A percentile compares a stretch with the other conserved stretches of the same genome.
These are phyloP conservation scores for Mortierella sp. DNA, from an alignment of 371 early-diverging fungal species.

Conservation along the genomic window DNA sequence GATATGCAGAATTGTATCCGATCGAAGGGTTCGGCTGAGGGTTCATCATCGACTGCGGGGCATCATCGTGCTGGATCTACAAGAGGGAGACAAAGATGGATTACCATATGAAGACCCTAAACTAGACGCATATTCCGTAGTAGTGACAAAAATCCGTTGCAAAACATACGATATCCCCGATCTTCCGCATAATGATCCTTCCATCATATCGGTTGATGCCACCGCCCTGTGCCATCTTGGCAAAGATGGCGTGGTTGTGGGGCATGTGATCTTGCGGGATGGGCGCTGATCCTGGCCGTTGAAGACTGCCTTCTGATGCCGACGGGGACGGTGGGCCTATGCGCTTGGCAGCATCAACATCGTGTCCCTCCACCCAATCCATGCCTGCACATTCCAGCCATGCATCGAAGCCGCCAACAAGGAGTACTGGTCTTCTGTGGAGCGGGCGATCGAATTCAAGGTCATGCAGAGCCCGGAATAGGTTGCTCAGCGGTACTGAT, in stretches of 20 bases:
- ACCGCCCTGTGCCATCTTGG: slow-evolving; percentile 35
- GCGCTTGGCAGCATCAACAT: slow-evolving; percentile 19
- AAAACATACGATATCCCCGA: slow-evolving; percentile 26
- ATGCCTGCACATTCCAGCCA: slow-evolving; percentile 69
- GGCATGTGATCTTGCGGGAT: slow-evolving; percentile 1
- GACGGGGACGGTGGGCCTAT: slow-evolving; percentile 23
- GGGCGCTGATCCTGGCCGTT: slow-evolving; percentile 15
- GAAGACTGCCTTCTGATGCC: slow-evolving; percentile 9
- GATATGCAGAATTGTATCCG: slow-evolving; percentile 31
- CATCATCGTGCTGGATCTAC: slow-evolving; percentile 32
- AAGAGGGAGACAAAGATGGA: neutral
- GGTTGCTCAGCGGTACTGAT: slow-evolving; percentile 24
- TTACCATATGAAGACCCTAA: no score
- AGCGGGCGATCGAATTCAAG: slow-evolving; percentile 65
- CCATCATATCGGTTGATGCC: slow-evolving; percentile 51
- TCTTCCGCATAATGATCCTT: slow-evolving; percentile 24
- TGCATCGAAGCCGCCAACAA: slow-evolving; percentile 83
- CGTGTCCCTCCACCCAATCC: slow-evolving; percentile 53
- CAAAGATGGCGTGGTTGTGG: slow-evolving; percentile 13
- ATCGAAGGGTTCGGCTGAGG: slow-evolving; percentile 13
- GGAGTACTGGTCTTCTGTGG: slow-evolving; percentile 66
- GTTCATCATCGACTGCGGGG: slow-evolving; percentile 50
- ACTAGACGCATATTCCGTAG: neutral
- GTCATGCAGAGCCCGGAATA: slow-evolving; percentile 67
- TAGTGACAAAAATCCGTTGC: neutral